Percentiles rank a stretch among this genome's conserved stretches.
Evolutionary conservation across 305 asterid species (phyloP).

Genomic region (Fraxinus ornus): DNA sequence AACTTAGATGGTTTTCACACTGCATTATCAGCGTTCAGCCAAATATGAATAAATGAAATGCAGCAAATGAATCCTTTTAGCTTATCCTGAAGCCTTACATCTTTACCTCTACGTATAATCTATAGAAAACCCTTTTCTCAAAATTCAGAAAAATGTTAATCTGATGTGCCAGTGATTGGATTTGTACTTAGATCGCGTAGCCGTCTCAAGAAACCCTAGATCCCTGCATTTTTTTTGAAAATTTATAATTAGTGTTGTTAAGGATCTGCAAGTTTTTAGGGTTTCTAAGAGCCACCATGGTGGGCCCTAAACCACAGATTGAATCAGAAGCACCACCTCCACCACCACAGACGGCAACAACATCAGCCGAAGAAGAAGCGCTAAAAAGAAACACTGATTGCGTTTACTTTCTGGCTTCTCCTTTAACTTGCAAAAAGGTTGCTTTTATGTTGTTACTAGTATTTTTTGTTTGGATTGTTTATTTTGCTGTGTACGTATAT

Average conservation of each 20-base stretch:
- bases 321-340: not conserved
- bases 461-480: not conserved
- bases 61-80: not conserved
- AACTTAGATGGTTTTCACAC: not conserved
- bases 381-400: slow-evolving; percentile 83
- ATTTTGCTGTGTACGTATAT: not conserved
- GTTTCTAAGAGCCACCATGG: slow-evolving; percentile 1
- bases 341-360: not conserved
- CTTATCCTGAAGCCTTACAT: not conserved
- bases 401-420: slow-evolving; percentile 92
- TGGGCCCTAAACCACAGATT: not conserved
- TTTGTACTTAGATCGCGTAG: not conserved
- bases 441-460: not conserved
- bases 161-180: not conserved
- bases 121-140: not conserved
- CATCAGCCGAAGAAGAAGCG: slow-evolving; percentile 72
- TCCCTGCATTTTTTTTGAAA: not conserved
- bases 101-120: not conserved
- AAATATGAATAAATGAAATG: not conserved
- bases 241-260: not conserved
- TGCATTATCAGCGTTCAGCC: not conserved
- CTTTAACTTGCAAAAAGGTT: slow-evolving; percentile 93
- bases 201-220: not conserved
- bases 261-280: slow-evolving; percentile 6
- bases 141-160: not conserved